A percentile compares a stretch with the other conserved stretches of the same genome.
Evolutionary conservation across 1,284 basidiomycete genomes (phyloP).

Genomic region (Ustilago esculenta): DNA sequence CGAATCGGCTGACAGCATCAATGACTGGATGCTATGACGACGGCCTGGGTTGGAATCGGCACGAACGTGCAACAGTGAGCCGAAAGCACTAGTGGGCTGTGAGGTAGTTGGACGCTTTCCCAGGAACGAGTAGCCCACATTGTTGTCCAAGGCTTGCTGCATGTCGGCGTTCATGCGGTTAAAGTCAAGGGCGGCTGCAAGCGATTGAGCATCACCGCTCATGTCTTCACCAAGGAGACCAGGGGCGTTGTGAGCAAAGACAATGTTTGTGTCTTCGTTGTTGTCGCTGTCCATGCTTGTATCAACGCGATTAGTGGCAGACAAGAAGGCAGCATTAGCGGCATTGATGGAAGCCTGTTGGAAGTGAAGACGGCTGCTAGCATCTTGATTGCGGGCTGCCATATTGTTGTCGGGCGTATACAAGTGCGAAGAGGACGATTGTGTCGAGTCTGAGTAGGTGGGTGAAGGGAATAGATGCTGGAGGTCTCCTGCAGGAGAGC

Average conservation of each 20-base stretch:
- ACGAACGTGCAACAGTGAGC: slow-evolving; percentile 30
- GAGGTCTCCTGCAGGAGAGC: slow-evolving; percentile 37
- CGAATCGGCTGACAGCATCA: slow-evolving; percentile 43
- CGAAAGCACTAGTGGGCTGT: slow-evolving; percentile 5
- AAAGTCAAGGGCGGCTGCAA: slow-evolving; percentile 45
- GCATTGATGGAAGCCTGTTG: slow-evolving; percentile 37
- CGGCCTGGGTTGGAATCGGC: slow-evolving; percentile 40
- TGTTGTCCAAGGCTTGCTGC: slow-evolving; percentile 14
- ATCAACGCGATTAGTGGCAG: slow-evolving; percentile 31
- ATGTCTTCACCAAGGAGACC: slow-evolving; percentile 17
- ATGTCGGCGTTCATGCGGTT: slow-evolving; percentile 34
- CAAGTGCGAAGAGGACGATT: slow-evolving; percentile 42
- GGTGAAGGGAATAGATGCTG: slow-evolving; percentile 47
- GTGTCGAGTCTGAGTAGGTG: slow-evolving; percentile 46
- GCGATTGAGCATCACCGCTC: slow-evolving; percentile 35
- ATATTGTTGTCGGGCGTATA: slow-evolving; percentile 50
- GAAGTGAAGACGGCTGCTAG: slow-evolving; percentile 25
- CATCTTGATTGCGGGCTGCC: slow-evolving; percentile 10
- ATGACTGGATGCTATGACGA: slow-evolving; percentile 56
- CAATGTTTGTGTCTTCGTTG: slow-evolving; percentile 13
- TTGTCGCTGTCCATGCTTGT: slow-evolving; percentile 3
- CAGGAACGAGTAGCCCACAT: slow-evolving; percentile 12
- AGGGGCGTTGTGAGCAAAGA: slow-evolving; percentile 30
- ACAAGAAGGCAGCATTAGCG: slow-evolving; percentile 48
- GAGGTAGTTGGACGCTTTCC: slow-evolving; percentile 37